These are phyloP conservation scores for Cafeteria roenbergensis DNA, from an alignment of 108 stramenopile genomes.

Conservation along the genomic window DNA sequence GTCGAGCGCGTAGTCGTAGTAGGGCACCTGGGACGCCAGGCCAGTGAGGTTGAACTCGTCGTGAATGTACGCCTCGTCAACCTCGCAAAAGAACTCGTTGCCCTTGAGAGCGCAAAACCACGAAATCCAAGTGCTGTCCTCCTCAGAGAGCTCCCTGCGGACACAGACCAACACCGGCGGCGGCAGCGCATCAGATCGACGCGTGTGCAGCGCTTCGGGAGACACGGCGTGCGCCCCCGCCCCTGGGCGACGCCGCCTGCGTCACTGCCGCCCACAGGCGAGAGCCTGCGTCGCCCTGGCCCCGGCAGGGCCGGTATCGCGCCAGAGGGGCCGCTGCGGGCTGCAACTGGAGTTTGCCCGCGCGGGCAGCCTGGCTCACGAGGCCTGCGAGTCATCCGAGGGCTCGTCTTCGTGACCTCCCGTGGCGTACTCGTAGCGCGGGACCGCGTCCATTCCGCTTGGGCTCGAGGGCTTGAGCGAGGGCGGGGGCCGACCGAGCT, in stretches of 20 bases:
- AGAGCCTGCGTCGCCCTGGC: not conserved
- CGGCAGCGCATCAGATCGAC: not conserved
- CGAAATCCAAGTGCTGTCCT: slow-evolving; percentile 90
- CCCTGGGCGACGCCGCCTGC: too few relatives aligned
- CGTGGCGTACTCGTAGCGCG: too few relatives aligned
- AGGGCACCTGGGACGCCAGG: slow-evolving; percentile 69
- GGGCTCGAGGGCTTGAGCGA: too few relatives aligned
- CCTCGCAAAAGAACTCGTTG: slow-evolving; percentile 91
- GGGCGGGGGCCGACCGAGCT: too few relatives aligned
- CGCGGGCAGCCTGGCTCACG: too few relatives aligned
- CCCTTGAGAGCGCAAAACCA: slow-evolving; percentile 94
- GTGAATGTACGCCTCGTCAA: slow-evolving; percentile 97
- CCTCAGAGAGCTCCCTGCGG: too few relatives aligned
- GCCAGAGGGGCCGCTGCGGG: too few relatives aligned
- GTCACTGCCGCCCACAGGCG: too few relatives aligned
- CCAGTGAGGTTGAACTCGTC: slow-evolving; percentile 99
- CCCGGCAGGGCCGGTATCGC: not conserved
- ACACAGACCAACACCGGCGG: not conserved
- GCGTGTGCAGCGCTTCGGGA: not conserved
- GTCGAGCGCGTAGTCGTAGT: slow-evolving; percentile 96
- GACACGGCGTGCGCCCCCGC: not conserved
- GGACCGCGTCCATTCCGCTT: too few relatives aligned
- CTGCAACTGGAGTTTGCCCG: too few relatives aligned
- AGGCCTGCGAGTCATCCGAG: too few relatives aligned
- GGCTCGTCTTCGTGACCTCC: too few relatives aligned